Base-by-base conservation (phyloP, 163 green algal genomes). In the Scenedesmus sp. region DNA sequence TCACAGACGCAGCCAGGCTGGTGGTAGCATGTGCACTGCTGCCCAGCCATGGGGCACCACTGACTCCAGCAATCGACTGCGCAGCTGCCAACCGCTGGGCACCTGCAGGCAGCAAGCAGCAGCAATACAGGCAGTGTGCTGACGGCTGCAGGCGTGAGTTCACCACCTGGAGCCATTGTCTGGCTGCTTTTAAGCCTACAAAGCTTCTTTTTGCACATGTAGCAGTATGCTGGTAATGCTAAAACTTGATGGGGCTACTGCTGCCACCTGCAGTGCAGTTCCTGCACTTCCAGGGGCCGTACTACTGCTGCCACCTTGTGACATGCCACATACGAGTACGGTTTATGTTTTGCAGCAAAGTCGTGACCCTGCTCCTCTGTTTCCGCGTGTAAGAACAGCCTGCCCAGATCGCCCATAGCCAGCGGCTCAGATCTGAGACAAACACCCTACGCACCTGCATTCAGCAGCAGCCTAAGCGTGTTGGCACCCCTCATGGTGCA, bases 401-500 rank as follows among this genome's bases (percentile, higher is more conserved):
- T 42, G 35, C 35, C n/a, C n/a, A n/a, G n/a, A n/a, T n/a, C n/a
- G n/a, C n/a, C n/a, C 15, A 56, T 12, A 56, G 49, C 13, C 30
- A 76, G 65, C 65, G 65, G 65, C 30, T 30, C 37, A 81, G 72
- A 81, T 81, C 72, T 81, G 35, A 40, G 35, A 46, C 10, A 40
- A 49, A n/a, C 72, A 6, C 3, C 35, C 72, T 81, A 35, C 83
- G 12, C 59, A 88, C 83, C 83, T 88, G 83, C 68, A 40, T 16
- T 88, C 33, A 88, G 59, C 37, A 88, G 40, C 56, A 88, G 37
- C 37, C 68, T 56, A 43, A 88, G 37, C 20, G 83, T 68, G 18
- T 59, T 80, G 24, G 83, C 46, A 68, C 56, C 59, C 83, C 35
- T 88, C 83, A 88, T 88, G 40, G 72, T 81, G 35, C 72, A n/a